Evolutionary conservation across 768 basidiomycete species (phyloP).

Genomic region (Tephrocybe rancida): DNA sequence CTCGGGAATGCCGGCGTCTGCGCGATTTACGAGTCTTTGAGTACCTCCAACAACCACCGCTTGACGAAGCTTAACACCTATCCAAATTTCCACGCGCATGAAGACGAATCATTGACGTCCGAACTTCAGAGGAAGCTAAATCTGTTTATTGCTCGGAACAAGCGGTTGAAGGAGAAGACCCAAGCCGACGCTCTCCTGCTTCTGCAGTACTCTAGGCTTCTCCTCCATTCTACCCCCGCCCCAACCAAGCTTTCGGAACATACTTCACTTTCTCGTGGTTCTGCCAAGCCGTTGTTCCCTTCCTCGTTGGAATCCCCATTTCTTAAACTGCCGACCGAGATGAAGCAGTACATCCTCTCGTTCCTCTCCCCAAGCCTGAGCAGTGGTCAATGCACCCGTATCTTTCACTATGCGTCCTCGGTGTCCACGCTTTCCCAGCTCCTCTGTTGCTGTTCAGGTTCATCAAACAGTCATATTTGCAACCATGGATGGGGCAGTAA

Average conservation of each 20-base stretch:
- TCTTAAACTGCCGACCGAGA: constrained; percentile 51
- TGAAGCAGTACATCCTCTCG: constrained; percentile 59
- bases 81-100: constrained; percentile 42
- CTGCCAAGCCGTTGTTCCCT: background rate
- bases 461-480: constrained; percentile 37
- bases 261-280: background rate
- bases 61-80: constrained; percentile 52
- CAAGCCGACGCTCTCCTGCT: constrained; percentile 51
- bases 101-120: constrained; percentile 10
- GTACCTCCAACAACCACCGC: constrained; percentile 39
- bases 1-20: constrained; percentile 48
- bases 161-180: constrained; percentile 35
- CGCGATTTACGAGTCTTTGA: constrained; percentile 47
- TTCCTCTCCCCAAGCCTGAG: constrained; percentile 62
- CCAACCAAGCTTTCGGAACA: background rate
- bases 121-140: constrained; percentile 29
- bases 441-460: constrained; percentile 35
- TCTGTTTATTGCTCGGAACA: constrained; percentile 47
- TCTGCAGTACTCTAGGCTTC: constrained; percentile 51
- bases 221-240: constrained; percentile 36
- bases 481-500: constrained; percentile 43
- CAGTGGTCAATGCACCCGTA: constrained; percentile 50
- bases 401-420: constrained; percentile 53
- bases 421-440: constrained; percentile 43
- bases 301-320: constrained; percentile 31